Percentiles rank a stretch among this genome's conserved stretches.
phyloP scores from a whole-genome alignment of 1,284 basidiomycete genomes.

The Fomitopsis schrenkii region DNA sequence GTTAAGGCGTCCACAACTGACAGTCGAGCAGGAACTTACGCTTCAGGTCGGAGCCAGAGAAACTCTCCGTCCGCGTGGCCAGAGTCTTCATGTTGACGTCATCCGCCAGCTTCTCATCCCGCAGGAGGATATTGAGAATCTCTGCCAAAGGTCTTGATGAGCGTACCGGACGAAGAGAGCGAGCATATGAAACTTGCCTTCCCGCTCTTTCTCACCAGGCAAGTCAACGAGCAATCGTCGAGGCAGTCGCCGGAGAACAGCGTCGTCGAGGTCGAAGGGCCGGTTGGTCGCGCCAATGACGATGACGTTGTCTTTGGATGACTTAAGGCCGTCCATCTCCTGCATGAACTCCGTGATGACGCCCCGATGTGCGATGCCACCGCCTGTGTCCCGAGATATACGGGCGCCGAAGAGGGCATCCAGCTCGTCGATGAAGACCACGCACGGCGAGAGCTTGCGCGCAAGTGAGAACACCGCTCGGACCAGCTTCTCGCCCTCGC shows the following conservation, averaged over 20 bases:
- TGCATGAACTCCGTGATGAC: conserved; percentile 97
- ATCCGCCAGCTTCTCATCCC: conserved; percentile 66
- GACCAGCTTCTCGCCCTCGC: conserved; percentile 94
- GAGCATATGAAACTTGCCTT: conserved; percentile 44
- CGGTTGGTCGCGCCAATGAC: conserved; percentile 95
- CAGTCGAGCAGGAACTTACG: conserved; percentile 48
- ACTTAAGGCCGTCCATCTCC: conserved; percentile 93
- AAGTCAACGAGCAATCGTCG: conserved; percentile 82
- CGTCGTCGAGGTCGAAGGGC: conserved; percentile 83
- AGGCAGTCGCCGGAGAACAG: conserved; percentile 80
- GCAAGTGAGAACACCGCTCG: conserved; percentile 89
- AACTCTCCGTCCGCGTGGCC: conserved; percentile 76
- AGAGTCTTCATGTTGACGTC: conserved; percentile 66
- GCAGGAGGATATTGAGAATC: conserved; percentile 80
- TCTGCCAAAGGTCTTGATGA: conserved; percentile 38
- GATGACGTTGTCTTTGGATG: conserved; percentile 79
- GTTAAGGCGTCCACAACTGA: conserved; percentile 8
- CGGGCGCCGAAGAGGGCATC: conserved; percentile 92
- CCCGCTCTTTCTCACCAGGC: conserved; percentile 77
- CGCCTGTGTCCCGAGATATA: conserved; percentile 77
- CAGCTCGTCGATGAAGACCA: conserved; percentile 95
- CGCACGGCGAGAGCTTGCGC: conserved; percentile 84
- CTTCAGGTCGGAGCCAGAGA: conserved; percentile 92
- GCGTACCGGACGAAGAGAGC: not conserved
- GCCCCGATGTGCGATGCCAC: conserved; percentile 79